Percentiles rank a stretch among this genome's conserved stretches.
phyloP scores from a whole-genome alignment of 2,329 filamentous ascomycete genomes.

The Orbilia oligospora region DNA sequence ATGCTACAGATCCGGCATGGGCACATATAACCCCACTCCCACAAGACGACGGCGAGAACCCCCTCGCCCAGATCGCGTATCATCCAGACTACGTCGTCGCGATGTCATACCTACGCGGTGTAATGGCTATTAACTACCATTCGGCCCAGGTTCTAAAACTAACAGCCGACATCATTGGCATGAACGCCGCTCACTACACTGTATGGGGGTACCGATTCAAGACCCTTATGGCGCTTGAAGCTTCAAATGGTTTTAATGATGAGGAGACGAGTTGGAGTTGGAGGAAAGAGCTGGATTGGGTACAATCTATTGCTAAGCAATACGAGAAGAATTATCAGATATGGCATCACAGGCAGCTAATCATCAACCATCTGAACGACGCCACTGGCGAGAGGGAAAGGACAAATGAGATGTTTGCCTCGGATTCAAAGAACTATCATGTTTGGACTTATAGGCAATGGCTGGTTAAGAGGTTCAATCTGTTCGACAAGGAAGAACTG shows the following conservation, averaged over 20 bases:
- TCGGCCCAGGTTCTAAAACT: conserved; percentile 82
- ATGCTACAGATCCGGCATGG: conserved; percentile 72
- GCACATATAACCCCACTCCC: conserved; percentile 86
- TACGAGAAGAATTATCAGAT: conserved; percentile 99
- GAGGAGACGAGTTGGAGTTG: conserved; percentile 54
- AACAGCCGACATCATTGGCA: conserved; percentile 88
- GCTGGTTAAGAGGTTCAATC: conserved; percentile 76
- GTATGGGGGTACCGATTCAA: conserved; percentile 87
- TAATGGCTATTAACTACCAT: conserved; percentile 91
- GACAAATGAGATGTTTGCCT: conserved; percentile 81
- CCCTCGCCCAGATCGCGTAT: conserved; percentile 94
- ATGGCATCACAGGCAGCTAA: conserved; percentile 82
- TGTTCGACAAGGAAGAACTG: conserved; percentile 76
- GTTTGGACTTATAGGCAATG: conserved; percentile 91
- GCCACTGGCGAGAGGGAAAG: conserved; percentile 80
- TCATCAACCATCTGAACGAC: conserved; percentile 74
- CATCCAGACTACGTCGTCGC: conserved; percentile 90
- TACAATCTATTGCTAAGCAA: conserved; percentile 84
- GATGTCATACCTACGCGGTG: conserved; percentile 90
- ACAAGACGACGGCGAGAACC: conserved; percentile 84
- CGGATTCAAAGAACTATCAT: conserved; percentile 97
- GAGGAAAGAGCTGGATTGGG: conserved; percentile 81
- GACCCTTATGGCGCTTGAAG: conserved; percentile 82
- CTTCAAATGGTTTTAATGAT: conserved; percentile 68
- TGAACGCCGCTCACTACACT: conserved; percentile 98